Percentiles rank a stretch among this genome's conserved stretches.
Conservation (phyloP, 2,329 filamentous ascomycete genomes). For the Dactylellina drechsleri region DNA sequence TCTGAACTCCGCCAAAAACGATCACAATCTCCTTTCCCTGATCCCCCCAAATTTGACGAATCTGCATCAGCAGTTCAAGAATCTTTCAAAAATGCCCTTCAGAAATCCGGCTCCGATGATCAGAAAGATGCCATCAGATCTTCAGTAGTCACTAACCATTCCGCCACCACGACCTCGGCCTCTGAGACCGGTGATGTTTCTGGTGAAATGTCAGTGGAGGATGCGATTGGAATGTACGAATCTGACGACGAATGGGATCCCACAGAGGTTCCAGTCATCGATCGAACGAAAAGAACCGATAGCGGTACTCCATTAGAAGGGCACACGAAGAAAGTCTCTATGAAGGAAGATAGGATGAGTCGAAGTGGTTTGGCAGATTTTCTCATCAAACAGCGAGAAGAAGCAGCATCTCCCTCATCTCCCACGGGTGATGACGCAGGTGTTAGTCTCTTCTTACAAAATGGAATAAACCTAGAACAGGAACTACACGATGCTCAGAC, state of each 20-base stretch:
- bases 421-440: conserved; percentile 52
- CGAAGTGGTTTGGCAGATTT: conserved; percentile 56
- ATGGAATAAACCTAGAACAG: conserved; percentile 40
- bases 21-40: conserved; percentile 36
- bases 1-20: conserved; percentile 30
- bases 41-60: conserved; percentile 18
- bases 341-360: conserved; percentile 55
- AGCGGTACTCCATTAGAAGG: conserved; percentile 57
- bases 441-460: conserved; percentile 50
- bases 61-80: conserved; percentile 29
- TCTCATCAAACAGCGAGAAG: conserved; percentile 55
- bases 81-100: conserved; percentile 31
- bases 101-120: conserved; percentile 20
- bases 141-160: conserved; percentile 49
- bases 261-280: conserved; percentile 56
- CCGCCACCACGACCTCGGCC: conserved; percentile 45
- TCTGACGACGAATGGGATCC: conserved; percentile 58
- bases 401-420: conserved; percentile 52
- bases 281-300: conserved; percentile 56
- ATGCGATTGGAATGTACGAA: conserved; percentile 59
- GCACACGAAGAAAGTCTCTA: conserved; percentile 55
- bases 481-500: conserved; percentile 49
- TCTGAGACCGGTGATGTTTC: conserved; percentile 50
- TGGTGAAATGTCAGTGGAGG: conserved; percentile 58
- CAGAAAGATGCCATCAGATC: conserved; percentile 33